Percentiles rank a stretch among this genome's conserved stretches.
phyloP scores from a whole-genome alignment of 1,139 yeast genomes.

The Martiniozyma asiatica region DNA sequence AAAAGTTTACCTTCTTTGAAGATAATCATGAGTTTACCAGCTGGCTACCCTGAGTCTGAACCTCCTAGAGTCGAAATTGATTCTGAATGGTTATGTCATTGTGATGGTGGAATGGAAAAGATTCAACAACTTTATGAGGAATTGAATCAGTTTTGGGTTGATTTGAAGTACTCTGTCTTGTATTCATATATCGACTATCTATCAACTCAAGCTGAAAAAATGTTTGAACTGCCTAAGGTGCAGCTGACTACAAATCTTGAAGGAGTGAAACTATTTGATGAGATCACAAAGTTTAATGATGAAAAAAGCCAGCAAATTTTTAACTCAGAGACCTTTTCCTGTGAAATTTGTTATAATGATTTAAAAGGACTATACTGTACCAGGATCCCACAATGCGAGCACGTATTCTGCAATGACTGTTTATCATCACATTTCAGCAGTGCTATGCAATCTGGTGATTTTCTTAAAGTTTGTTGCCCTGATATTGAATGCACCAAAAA shows the following conservation, averaged over 20 bases:
- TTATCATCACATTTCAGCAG: slow-evolving; percentile 33
- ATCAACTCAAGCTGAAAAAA: slow-evolving; percentile 21
- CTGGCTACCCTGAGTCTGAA: slow-evolving; percentile 18
- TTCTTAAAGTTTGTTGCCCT: slow-evolving; percentile 50
- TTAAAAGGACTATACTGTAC: slow-evolving; percentile 37
- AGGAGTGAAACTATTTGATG: slow-evolving; percentile 2
- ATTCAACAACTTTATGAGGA: slow-evolving; percentile 14
- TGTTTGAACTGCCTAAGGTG: slow-evolving; percentile 12
- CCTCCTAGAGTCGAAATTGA: slow-evolving; percentile 6
- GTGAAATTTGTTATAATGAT: slow-evolving; percentile 49
- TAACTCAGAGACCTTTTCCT: slow-evolving; percentile 30
- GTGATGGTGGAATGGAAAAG: too few relatives aligned
- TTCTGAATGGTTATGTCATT: neutral
- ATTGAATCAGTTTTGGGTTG: slow-evolving; percentile 27
- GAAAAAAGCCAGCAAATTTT: slow-evolving; percentile 24
- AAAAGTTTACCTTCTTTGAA: too few relatives aligned
- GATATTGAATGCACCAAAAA: slow-evolving; percentile 34
- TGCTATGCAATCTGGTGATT: slow-evolving; percentile 38
- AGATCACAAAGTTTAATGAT: slow-evolving; percentile 10
- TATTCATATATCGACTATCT: slow-evolving; percentile 36
- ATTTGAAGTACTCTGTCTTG: slow-evolving; percentile 30
- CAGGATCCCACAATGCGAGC: slow-evolving; percentile 34
- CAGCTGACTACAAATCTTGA: slow-evolving; percentile 1
- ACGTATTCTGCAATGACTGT: slow-evolving; percentile 43
- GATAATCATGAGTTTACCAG: slow-evolving; percentile 26